A percentile compares a stretch with the other conserved stretches of the same genome.
Evolutionary conservation across 495 filamentous ascomycete species (phyloP).

Genomic region (Daldinia loculata): DNA sequence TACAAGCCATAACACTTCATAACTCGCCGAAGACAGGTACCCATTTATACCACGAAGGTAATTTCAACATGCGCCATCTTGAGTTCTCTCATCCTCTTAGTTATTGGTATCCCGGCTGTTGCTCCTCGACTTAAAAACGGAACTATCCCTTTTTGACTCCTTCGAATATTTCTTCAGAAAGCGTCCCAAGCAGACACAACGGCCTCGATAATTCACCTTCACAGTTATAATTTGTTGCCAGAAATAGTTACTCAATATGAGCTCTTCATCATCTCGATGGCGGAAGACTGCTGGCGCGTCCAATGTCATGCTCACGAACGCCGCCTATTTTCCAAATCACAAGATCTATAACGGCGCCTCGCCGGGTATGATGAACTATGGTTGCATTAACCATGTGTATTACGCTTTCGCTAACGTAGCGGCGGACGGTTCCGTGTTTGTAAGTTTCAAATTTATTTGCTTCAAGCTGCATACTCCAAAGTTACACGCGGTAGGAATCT

Average conservation of each 20-base stretch:
- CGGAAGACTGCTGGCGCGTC: constrained; percentile 51
- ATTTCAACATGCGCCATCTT: constrained; percentile 37
- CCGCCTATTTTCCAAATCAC: constrained; percentile 92
- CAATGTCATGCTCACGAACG: constrained; percentile 71
- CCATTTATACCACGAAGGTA: constrained; percentile 26
- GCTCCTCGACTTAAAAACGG: constrained; percentile 28
- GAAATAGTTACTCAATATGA: constrained; percentile 26
- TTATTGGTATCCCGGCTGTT: constrained; percentile 22
- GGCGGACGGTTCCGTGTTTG: constrained; percentile 82
- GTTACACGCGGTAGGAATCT: constrained; percentile 22
- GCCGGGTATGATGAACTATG: constrained; percentile 75
- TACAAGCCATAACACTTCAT: constrained; percentile 25
- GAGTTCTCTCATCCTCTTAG: constrained; percentile 16
- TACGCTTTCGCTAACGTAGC: constrained; percentile 90
- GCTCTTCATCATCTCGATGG: constrained; percentile 50
- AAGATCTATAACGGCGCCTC: constrained; percentile 79
- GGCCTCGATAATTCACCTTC: constrained; percentile 16
- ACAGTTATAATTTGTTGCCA: not conserved
- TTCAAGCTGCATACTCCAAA: constrained; percentile 8
- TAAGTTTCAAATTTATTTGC: constrained; percentile 52
- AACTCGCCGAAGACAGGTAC: constrained; percentile 12
- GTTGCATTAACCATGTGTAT: constrained; percentile 76
- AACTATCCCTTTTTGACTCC: not conserved
- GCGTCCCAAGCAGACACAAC: constrained; percentile 4
- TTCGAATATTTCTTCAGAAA: not conserved